Percentiles rank a stretch among this genome's conserved stretches.
Conservation (phyloP, 75 land plant species). For the Cryptomeria japonica region DNA sequence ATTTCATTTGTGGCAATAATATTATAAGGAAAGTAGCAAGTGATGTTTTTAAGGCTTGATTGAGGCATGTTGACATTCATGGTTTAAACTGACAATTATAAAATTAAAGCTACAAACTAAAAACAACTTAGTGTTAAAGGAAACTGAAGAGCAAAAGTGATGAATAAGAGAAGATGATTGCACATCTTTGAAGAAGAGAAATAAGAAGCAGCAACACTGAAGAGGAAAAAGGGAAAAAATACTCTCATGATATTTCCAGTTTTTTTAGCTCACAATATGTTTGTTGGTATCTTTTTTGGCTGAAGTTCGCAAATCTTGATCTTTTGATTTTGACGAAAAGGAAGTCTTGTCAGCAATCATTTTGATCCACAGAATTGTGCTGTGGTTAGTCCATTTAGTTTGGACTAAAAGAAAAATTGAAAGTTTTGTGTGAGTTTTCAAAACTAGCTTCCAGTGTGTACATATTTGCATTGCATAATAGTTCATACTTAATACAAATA, state of each 20-base stretch:
- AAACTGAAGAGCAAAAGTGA: too few species aligned
- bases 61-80: too few species aligned
- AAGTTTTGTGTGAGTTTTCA: neutral
- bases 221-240: neutral
- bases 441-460: neutral
- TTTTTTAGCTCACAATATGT: neutral
- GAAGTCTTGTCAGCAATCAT: neutral
- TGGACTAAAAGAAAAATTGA: neutral
- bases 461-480: too few species aligned
- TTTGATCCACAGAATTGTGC: neutral
- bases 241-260: neutral
- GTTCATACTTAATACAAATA: too few species aligned
- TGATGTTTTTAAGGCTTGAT: too few species aligned
- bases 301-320: neutral
- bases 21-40: too few species aligned
- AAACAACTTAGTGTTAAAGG: too few species aligned
- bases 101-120: too few species aligned
- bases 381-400: neutral
- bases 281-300: neutral
- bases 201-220: neutral
- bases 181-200: too few species aligned
- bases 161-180: too few species aligned
- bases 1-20: too few species aligned
- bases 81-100: too few species aligned
- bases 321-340: neutral